Conservation (phyloP, 2,329 filamentous ascomycete species). For the Colletotrichum sp. region DNA sequence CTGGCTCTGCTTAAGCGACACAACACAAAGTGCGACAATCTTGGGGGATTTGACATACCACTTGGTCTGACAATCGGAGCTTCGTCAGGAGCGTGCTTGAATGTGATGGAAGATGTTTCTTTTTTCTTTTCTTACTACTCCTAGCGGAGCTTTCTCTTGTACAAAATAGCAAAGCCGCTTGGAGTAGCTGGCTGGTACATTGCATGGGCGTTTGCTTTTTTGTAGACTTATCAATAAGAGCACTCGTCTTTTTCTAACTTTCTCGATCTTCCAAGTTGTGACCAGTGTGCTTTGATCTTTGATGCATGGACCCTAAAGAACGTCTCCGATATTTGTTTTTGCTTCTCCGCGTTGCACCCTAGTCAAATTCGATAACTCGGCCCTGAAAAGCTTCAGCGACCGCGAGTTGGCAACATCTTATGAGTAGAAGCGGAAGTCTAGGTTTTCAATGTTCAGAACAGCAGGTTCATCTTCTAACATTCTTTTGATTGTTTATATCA, state of each 20-base stretch:
- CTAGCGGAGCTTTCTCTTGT: slow-evolving; percentile 4
- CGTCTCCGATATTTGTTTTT: no score
- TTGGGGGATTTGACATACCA: neutral
- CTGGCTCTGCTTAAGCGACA: neutral
- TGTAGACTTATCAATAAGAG: neutral
- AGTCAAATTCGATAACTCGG: neutral
- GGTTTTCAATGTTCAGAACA: neutral
- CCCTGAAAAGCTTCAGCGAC: neutral
- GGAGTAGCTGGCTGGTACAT: slow-evolving; percentile 19
- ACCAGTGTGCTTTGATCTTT: neutral
- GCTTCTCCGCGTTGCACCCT: no score
- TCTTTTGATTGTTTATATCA: neutral
- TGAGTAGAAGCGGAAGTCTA: neutral
- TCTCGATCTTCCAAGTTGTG: neutral
- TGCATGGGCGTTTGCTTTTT: neutral
- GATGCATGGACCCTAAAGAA: neutral
- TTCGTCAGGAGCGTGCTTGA: neutral
- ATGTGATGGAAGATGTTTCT: slow-evolving; percentile 5
- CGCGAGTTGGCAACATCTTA: neutral
- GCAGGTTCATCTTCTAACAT: neutral
- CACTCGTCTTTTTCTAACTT: neutral
- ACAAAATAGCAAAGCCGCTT: slow-evolving; percentile 15
- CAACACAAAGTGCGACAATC: neutral
- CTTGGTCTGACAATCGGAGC: neutral
- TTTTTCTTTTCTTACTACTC: slow-evolving; percentile 5